Base-by-base conservation (phyloP, 495 filamentous ascomycete species). In the Penicillium bovifimosum region DNA sequence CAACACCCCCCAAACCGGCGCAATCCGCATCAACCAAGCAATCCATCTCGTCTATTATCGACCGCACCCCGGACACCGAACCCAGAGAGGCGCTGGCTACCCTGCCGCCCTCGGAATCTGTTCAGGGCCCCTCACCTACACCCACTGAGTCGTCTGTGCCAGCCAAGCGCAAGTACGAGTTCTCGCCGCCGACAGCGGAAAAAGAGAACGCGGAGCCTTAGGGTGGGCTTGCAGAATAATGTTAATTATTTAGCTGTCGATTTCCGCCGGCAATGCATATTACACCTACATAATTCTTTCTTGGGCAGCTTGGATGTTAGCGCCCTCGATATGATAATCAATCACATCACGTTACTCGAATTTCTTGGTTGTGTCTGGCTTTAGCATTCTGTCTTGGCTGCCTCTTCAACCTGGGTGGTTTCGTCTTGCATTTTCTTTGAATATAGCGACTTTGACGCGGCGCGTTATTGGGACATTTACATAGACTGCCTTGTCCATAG, bases 21-120 rank as follows among this genome's bases (percentile, higher is more conserved):
- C 42, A 52, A 6, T 65, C 68, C 48, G 59, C 61, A 42, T 72
- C 72, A 4, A 70, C 62, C 11, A 75, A 75, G 54, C 72, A 72
- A 27, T 68, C 71, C n/a, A 76, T 76, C 43, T 73, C 68, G 1
- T 75, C 72, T 1, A 74, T 76, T 18, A 75, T 76, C 41, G 73
- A 76, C 53, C 68, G 68, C 10, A 63, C 69, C 2, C 68, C 71
- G 1, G 68, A 67, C 33, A 44, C 54, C 2, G 62, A 62, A 13
- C 54, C 55, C 2, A 59, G 65, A 20, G 70, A 69, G 50, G 58
- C 51, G 16, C 41, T 64, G 28, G 50, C 68, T 13, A 48, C 55
- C 32, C 20, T 58, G 26, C 48, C 60, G 18, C 29, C 56, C 28
- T 57, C 62, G 13, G 52, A 62, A 46, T 38, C 66, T 41, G 41